Conservation (phyloP, 2,329 filamentous ascomycete species). For the Microsporum canis region DNA sequence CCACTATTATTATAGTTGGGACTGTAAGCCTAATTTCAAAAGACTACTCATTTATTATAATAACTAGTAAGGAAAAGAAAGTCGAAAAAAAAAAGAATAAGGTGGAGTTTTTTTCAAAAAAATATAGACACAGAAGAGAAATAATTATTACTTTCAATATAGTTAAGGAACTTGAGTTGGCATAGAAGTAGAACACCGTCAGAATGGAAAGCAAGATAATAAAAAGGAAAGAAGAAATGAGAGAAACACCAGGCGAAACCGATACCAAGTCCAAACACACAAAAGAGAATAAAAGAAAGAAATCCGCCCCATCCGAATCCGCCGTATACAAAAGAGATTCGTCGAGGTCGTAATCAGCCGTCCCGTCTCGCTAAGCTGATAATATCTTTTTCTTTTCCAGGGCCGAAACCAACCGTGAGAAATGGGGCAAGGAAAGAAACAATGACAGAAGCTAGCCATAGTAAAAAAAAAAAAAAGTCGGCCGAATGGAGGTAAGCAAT, state of each 20-base stretch:
- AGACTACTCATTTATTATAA: neutral
- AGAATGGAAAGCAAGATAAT: neutral
- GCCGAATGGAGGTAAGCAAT: neutral
- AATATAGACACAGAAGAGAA: neutral
- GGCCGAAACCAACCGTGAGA: neutral
- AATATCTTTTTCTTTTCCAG: neutral
- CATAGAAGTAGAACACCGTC: neutral
- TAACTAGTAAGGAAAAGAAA: neutral
- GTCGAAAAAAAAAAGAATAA: neutral
- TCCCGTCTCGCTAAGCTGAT: neutral
- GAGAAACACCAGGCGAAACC: neutral
- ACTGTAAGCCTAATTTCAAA: neutral
- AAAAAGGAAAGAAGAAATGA: neutral
- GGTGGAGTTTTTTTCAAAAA: neutral
- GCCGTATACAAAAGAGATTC: constrained; percentile 3
- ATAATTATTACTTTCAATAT: neutral
- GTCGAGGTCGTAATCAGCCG: neutral
- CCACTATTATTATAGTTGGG: neutral
- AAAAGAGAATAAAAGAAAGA: neutral
- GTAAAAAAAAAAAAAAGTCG: neutral
- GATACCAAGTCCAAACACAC: neutral
- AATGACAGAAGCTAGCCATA: neutral
- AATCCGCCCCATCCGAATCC: neutral
- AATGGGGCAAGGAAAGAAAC: neutral
- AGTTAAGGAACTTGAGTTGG: neutral